Evolutionary conservation across 805 yeast species (phyloP).

Genomic region (Yamadazyma ubonensis): DNA sequence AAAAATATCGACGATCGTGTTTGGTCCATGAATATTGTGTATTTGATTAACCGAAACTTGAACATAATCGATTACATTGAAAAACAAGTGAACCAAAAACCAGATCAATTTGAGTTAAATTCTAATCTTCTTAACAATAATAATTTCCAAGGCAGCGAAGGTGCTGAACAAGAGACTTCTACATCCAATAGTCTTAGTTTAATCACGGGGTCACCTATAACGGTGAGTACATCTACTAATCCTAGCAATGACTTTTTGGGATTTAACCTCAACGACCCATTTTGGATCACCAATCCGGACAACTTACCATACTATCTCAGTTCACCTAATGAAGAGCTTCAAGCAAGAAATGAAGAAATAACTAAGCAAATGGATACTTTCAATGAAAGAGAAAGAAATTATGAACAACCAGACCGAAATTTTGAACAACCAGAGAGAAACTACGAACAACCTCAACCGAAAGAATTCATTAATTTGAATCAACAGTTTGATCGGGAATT

Average conservation of each 20-base stretch:
- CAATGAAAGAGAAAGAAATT: too few species aligned
- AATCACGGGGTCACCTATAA: constrained; percentile 4
- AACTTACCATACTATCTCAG: constrained; percentile 39
- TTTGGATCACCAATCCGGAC: constrained; percentile 51
- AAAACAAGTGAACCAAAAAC: constrained; percentile 14
- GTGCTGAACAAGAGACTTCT: not conserved
- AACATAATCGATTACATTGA: constrained; percentile 28
- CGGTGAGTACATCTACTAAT: not conserved
- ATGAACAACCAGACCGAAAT: constrained; percentile 1
- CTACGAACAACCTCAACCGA: constrained; percentile 11
- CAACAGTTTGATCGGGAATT: constrained; percentile 5
- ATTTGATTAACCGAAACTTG: constrained; percentile 30
- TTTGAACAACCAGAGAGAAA: not conserved
- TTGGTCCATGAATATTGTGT: constrained; percentile 37
- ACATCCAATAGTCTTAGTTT: constrained; percentile 1
- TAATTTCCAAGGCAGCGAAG: not conserved
- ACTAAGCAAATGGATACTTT: constrained; percentile 2
- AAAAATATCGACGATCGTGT: constrained; percentile 22
- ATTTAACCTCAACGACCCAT: constrained; percentile 44
- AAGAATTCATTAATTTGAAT: constrained; percentile 5
- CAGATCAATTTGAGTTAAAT: not conserved
- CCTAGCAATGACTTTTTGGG: constrained; percentile 29
- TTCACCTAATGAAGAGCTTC: constrained; percentile 27
- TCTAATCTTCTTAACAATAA: not conserved
- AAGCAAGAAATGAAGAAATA: constrained; percentile 11